Base-by-base conservation (phyloP, 2,329 filamentous ascomycete species). In the Pseudohalonectria lignicola region DNA sequence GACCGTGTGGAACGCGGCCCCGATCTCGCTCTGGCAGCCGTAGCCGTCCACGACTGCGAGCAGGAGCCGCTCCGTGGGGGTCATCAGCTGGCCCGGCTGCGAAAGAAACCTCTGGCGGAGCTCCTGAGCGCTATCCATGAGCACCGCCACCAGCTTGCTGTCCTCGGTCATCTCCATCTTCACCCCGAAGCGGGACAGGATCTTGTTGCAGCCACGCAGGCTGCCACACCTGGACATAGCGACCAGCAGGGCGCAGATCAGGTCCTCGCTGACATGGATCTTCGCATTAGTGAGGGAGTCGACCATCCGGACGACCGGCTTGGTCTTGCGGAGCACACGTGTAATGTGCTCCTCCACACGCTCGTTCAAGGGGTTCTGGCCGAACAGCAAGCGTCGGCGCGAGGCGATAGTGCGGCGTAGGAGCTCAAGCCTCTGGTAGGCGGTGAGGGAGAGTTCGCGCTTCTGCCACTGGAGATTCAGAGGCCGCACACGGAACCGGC, bases 1-100 rank as follows among this genome's bases (percentile, higher is more conserved):
- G 11, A 87, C 58, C 1, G 82, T 49, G 30, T 71, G 65, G 19
- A 80, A 50, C 11, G 75, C 82, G 2, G 67, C 62, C 1, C 64
- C 53, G 4, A 86, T 64, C 39, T 79, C 66, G 34, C 72, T 77
- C 55, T 80, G 84, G 43, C 67, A 69, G n/a, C 80, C 73, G 44
- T 80, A 83, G 1, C 67, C 63, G 50, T 86, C 77, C 5, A 80
- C 79, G n/a, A 88, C 60, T 8, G 79, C 71, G 39, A 73, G 64
- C 17, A 90, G 64, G 1, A 88, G 63, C 2, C 63, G 60, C 7
- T 54, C 44, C 1, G 71, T 75, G 2, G 85, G 84, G 36, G 64
- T 61, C 23, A 81, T 54, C 7, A 73, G 68, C 1, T 73, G 79
- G 20, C 65, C 61, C 1, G 47, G 49, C 1, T 61, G 7, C 23